Evolutionary conservation across 495 filamentous ascomycete species (phyloP), one percentile per base, ranked within the genome.

Genomic region (Tetracladium setigerum): DNA sequence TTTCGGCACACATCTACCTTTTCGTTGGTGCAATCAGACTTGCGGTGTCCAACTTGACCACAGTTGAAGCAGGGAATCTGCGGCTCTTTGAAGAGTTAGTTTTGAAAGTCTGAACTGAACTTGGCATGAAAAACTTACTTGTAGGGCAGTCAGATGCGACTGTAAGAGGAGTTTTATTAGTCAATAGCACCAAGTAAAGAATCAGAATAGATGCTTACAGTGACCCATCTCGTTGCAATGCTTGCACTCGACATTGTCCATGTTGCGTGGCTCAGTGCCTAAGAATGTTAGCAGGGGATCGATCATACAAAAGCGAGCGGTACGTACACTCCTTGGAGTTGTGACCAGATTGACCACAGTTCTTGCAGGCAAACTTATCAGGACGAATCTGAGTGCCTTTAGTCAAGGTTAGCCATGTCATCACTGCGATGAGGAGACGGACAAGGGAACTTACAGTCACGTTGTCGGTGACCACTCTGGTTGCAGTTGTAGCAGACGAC

Each of bases 401-500:
- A 18, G 13, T 60, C 67, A 61, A 69, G 60, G 38, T 46, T 45
- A 41, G n/a, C 18, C 24, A 30, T 50, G 40, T 5, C 53, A 52
- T 39, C 0, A 1, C 30, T 34, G 32, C 9, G 19, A 37, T 35
- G 11, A 42, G 38, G 31, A 17, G 4, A 32, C 3, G 2, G 9
- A n/a, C 5, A 36, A 11, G 16, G 46, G 38, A 24, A 67, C 68
- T 52, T 60, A 74, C 86, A 89, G 53, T 89, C 83, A 36, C 83
- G 78, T 38, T 75, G 65, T 44, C 84, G 79, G 55, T 91, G 86
- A 36, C 86, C 86, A 3, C 61, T 53, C 32, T 73, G 71, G 2
- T 73, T 66, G 58, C 91, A 98, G 63, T 91, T 89, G 60, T 67
- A 74, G 63, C 92, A 96, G 49, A 71, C 77, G 48, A 91, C 76